Percentiles rank a stretch among this genome's conserved stretches.
Evolutionary conservation across 352 stramenopile genomes (phyloP).

Genomic region (Phytophthora megakarya): DNA sequence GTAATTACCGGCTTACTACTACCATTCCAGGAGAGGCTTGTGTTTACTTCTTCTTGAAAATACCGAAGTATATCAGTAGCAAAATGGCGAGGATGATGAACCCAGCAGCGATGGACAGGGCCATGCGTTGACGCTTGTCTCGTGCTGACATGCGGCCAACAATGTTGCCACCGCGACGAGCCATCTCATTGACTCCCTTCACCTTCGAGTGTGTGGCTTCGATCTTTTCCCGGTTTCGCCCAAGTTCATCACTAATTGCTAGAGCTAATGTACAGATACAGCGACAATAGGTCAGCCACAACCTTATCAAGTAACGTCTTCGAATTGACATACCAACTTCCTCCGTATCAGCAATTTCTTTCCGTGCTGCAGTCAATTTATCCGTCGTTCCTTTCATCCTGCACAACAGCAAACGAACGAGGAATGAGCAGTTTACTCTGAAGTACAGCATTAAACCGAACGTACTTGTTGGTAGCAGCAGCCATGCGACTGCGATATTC

Average conservation of each 20-base stretch:
- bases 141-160: constrained; percentile 85
- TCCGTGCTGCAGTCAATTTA: constrained; percentile 75
- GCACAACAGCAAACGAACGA: background rate
- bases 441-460: background rate
- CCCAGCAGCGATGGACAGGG: constrained; percentile 67
- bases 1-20: constrained; percentile 21
- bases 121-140: constrained; percentile 80
- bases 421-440: background rate
- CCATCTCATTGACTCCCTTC: constrained; percentile 87
- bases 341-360: constrained; percentile 85
- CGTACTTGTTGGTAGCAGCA: constrained; percentile 81
- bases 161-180: constrained; percentile 79
- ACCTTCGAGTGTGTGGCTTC: constrained; percentile 82
- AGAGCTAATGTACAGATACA: constrained; percentile 44
- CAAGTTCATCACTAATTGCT: constrained; percentile 82
- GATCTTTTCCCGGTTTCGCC: constrained; percentile 87
- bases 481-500: constrained; percentile 83
- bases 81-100: constrained; percentile 87
- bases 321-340: constrained; percentile 69
- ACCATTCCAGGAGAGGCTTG: background rate
- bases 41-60: constrained; percentile 82
- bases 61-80: constrained; percentile 89
- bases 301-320: background rate
- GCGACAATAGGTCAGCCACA: background rate
- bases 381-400: constrained; percentile 88